A percentile compares a stretch with the other conserved stretches of the same genome.
These are phyloP conservation scores for Oryza punctata DNA, from an alignment of 176 grass and related monocot species.

Conservation along the genomic window DNA sequence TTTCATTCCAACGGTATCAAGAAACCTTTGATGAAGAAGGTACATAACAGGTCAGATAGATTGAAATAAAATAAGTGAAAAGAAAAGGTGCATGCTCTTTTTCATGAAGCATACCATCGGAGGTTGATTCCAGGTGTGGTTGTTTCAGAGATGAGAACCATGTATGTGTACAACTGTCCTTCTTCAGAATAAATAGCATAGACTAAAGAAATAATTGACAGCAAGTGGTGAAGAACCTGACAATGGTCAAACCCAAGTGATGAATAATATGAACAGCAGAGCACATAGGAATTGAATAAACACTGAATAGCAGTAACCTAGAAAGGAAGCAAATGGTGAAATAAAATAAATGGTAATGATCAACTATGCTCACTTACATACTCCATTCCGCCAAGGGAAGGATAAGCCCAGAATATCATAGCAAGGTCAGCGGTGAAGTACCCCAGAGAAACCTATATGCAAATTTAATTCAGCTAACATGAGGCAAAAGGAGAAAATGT, in stretches of 20 bases:
- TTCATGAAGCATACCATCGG: conserved; percentile 74
- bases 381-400: conserved; percentile 91
- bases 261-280: conserved; percentile 13
- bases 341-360: conserved; percentile 13
- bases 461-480: conserved; percentile 32
- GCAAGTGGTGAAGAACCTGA: conserved; percentile 86
- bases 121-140: conserved; percentile 98
- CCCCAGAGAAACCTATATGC: conserved; percentile 77
- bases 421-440: conserved; percentile 89
- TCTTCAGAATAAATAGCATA: conserved; percentile 79
- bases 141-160: conserved; percentile 96
- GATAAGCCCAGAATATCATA: conserved; percentile 93
- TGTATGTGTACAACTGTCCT: conserved; percentile 96
- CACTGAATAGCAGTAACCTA: conserved; percentile 1
- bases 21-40: conserved; percentile 74
- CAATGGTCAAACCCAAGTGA: conserved; percentile 35
- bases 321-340: conserved; percentile 14
- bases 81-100: conserved; percentile 28
- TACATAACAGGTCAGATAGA: conserved; percentile 31
- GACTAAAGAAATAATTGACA: conserved; percentile 76
- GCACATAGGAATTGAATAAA: neutral
- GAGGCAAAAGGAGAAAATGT: conserved; percentile 2
- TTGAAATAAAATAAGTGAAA: conserved; percentile 7
- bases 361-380: conserved; percentile 71
- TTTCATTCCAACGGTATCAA: conserved; percentile 94